phyloP scores from a whole-genome alignment of 2,329 filamentous ascomycete species.

The Monosporascus sp. region DNA sequence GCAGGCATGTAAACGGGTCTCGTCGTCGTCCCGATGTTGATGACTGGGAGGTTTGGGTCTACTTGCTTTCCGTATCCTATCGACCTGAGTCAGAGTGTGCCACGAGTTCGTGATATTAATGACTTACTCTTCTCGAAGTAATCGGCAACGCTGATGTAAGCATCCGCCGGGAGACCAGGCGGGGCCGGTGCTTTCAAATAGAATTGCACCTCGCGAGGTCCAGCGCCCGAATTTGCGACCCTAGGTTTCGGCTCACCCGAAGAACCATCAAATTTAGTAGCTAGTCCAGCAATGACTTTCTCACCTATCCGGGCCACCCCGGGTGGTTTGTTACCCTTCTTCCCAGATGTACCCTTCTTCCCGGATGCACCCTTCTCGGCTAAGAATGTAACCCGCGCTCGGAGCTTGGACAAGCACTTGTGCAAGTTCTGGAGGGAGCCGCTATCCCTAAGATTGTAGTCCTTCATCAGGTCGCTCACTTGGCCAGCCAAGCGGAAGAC shows the following conservation, averaged over 20 bases:
- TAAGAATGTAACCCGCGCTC: slow-evolving; percentile 12
- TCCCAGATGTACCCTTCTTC: slow-evolving; percentile 8
- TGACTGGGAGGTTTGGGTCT: slow-evolving; percentile 45
- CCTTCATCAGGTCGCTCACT: slow-evolving; percentile 30
- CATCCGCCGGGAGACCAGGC: slow-evolving; percentile 19
- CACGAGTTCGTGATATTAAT: neutral
- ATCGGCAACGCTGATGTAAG: slow-evolving; percentile 32
- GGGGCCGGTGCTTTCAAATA: slow-evolving; percentile 20
- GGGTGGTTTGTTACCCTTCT: slow-evolving; percentile 10
- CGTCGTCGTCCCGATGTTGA: slow-evolving; percentile 58
- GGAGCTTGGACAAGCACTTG: slow-evolving; percentile 15
- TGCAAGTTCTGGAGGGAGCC: neutral
- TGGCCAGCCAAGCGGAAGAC: slow-evolving; percentile 41
- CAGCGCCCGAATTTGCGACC: slow-evolving; percentile 18
- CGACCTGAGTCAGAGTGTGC: slow-evolving; percentile 7
- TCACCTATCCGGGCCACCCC: slow-evolving; percentile 11
- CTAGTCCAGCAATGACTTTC: slow-evolving; percentile 19
- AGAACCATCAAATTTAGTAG: slow-evolving; percentile 25
- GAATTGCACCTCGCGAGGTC: slow-evolving; percentile 27
- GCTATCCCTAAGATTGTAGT: slow-evolving; percentile 1
- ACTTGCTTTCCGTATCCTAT: slow-evolving; percentile 22
- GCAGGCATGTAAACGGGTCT: slow-evolving; percentile 61
- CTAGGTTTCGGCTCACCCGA: slow-evolving; percentile 23
- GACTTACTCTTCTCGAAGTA: slow-evolving; percentile 41
- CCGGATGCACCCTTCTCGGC: slow-evolving; percentile 6